phyloP scores from a whole-genome alignment of 31 red algal species.

The Odonthalia washingtoniensis region DNA sequence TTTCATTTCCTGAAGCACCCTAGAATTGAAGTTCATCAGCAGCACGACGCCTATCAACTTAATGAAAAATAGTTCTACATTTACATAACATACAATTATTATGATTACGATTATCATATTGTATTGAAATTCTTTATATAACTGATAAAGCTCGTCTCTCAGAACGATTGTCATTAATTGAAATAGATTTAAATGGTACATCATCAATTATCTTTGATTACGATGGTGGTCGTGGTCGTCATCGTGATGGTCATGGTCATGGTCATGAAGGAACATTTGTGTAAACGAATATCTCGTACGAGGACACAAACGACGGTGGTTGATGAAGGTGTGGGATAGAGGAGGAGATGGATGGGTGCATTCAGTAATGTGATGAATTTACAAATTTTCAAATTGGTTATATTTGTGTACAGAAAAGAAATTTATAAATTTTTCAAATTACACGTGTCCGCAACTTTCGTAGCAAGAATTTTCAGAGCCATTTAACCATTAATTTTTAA shows the following conservation, averaged over 20 bases:
- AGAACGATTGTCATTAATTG: constrained; percentile 37
- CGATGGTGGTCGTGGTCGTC: no score
- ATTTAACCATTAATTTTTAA: no score
- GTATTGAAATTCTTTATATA: constrained; percentile 22
- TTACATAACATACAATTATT: neutral
- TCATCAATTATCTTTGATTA: constrained; percentile 12
- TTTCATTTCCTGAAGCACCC: constrained; percentile 34
- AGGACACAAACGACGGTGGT: neutral
- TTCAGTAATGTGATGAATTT: no score
- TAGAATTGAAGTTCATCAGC: constrained; percentile 62
- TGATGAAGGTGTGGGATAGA: no score
- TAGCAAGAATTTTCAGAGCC: no score
- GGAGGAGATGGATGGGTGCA: no score
- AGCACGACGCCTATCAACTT: constrained; percentile 51
- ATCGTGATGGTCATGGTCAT: neutral
- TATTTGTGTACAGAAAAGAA: no score
- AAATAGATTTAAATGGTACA: constrained; percentile 50
- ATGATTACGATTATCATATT: neutral
- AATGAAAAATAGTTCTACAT: constrained; percentile 36
- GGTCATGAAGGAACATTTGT: neutral
- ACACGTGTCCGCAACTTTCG: no score
- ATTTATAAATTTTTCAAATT: no score
- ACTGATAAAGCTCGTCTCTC: constrained; percentile 58
- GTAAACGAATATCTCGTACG: neutral
- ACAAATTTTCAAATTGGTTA: no score